Evolutionary conservation across 805 yeast species (phyloP), one percentile per base, ranked within the genome.

Genomic region (Metschnikowia rubicola): DNA sequence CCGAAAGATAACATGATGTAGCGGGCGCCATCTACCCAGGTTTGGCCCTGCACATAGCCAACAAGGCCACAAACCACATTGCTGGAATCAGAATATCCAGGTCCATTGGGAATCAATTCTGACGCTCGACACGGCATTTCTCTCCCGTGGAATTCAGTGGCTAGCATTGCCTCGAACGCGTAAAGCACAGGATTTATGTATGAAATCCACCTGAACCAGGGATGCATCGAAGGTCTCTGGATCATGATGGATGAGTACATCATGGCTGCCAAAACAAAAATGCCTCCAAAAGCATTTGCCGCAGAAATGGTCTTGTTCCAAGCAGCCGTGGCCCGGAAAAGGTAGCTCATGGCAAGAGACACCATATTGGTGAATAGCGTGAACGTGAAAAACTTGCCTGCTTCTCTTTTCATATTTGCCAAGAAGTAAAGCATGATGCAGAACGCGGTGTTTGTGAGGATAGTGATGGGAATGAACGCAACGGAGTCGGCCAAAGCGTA

Each of bases 251-350:
- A 60, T 70, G 44, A 67, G 56, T 60, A 64, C 62, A 62, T 59
- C 47, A 63, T 56, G 2, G 59, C 30, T 3, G 65, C 64, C 46
- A 64, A 57, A 57, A 75, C 52, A 67, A 64, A 53, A 66, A 77
- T 59, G 73, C 80, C 66, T 58, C 82, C 81, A 57, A 77, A 54
- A 30, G 82, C 79, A 50, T 79, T 80, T 8, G 84, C 84, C 50
- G 78, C 71, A 19, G 77, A 74, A 64, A 80, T 79, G 51, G 76
- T 77, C 44, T 70, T 74, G 43, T 79, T 75, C 45, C 77, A 50
- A 21, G 80, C 71, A 42, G 83, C 83, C 54, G 77, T 74, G 19
- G 79, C 71, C 56, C 77, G 75, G 67, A 79, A 79, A 41, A 78
- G 67, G 37, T 74, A 70, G 2, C 79, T 73, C 70, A 79, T 78